Evolutionary conservation across 345 rosid genomes (phyloP).

Genomic region (Rubroshorea leprosula): DNA sequence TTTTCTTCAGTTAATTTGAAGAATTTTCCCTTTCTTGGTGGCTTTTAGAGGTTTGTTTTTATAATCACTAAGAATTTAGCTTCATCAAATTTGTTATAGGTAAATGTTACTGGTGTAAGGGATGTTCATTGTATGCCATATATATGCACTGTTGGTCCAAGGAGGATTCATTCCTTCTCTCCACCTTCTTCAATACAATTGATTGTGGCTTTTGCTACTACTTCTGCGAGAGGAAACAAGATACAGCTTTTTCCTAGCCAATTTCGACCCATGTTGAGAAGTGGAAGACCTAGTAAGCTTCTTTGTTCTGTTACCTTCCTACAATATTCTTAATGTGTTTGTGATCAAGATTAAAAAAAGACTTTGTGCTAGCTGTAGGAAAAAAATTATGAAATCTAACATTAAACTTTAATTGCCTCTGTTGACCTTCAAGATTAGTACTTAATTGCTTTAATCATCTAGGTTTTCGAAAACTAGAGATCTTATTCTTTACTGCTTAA

Average conservation of each 20-base stretch:
- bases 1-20: no score
- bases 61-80: neutral
- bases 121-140: slow-evolving; percentile 12
- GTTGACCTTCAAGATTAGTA: neutral
- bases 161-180: slow-evolving; percentile 22
- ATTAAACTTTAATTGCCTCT: neutral
- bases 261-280: slow-evolving; percentile 25
- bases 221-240: slow-evolving; percentile 12
- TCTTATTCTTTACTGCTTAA: no score
- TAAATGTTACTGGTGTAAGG: slow-evolving; percentile 22
- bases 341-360: neutral
- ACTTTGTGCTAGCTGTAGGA: neutral
- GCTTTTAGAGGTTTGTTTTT: no score
- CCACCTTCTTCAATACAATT: slow-evolving; percentile 20
- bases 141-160: slow-evolving; percentile 24
- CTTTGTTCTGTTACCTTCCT: slow-evolving; percentile 1
- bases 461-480: no score
- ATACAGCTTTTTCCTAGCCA: slow-evolving; percentile 1
- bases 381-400: no score
- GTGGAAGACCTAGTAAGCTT: slow-evolving; percentile 36
- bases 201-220: slow-evolving; percentile 19
- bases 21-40: no score
- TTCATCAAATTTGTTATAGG: slow-evolving; percentile 22
- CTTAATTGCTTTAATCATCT: neutral
- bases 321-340: neutral